Evolutionary conservation across 1,139 yeast genomes (phyloP).

Genomic region (Saccharomyces uvarum): DNA sequence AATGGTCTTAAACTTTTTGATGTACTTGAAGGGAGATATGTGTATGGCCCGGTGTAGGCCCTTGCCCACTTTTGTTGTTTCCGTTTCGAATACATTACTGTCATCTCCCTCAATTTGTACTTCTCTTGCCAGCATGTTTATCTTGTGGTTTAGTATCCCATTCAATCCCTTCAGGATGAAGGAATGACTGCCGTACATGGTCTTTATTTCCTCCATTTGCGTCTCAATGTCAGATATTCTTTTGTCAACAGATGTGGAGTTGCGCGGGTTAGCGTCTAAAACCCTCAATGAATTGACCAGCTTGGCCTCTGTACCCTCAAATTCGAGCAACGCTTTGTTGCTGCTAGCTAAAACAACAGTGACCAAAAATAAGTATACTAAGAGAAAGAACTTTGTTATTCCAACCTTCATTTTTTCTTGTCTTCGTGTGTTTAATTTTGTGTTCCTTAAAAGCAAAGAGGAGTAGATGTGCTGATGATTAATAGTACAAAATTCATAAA

Average conservation of each 20-base stretch:
- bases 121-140: neutral
- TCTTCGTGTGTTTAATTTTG: neutral
- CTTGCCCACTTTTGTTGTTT: neutral
- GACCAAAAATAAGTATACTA: neutral
- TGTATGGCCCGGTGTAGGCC: neutral
- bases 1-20: neutral
- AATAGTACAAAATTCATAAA: neutral
- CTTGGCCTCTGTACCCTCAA: neutral
- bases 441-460: neutral
- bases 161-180: neutral
- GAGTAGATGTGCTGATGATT: neutral
- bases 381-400: neutral
- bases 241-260: neutral
- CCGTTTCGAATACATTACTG: neutral
- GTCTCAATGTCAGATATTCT: neutral
- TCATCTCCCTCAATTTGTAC: neutral
- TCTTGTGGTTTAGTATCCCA: neutral
- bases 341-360: neutral
- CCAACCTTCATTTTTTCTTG: neutral
- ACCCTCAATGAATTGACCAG: neutral
- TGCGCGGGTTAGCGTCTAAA: neutral
- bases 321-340: neutral
- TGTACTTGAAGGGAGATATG: neutral
- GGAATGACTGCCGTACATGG: neutral
- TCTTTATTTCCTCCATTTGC: neutral